phyloP scores from a whole-genome alignment of 805 yeast species.

The Metschnikowia reukaufii region DNA sequence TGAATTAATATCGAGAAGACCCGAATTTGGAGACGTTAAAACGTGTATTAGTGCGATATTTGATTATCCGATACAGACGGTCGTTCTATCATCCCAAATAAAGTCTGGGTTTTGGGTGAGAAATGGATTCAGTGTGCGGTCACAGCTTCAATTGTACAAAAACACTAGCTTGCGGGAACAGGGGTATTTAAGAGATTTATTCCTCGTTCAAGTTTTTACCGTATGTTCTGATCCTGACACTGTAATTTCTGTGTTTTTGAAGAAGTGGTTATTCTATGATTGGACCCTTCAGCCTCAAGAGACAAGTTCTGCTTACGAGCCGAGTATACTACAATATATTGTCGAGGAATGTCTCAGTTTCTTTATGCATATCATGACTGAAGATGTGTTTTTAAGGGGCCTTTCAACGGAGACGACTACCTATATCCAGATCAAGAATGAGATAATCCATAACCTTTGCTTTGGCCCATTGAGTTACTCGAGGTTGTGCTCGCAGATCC shows the following conservation, averaged over 20 bases:
- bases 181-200: constrained; percentile 79
- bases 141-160: constrained; percentile 77
- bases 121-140: constrained; percentile 79
- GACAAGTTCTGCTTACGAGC: constrained; percentile 35
- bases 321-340: constrained; percentile 55
- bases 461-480: constrained; percentile 73
- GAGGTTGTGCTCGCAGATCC: constrained; percentile 63
- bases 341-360: constrained; percentile 77
- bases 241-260: constrained; percentile 56
- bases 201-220: constrained; percentile 64
- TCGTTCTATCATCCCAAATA: constrained; percentile 79
- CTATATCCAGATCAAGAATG: constrained; percentile 55
- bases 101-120: constrained; percentile 93
- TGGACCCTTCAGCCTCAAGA: constrained; percentile 27
- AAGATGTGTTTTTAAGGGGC: constrained; percentile 58
- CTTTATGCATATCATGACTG: constrained; percentile 66
- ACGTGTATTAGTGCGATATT: constrained; percentile 36
- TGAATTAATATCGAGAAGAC: neutral
- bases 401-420: constrained; percentile 47
- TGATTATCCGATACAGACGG: constrained; percentile 75
- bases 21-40: neutral
- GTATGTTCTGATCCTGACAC: constrained; percentile 51
- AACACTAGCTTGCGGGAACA: constrained; percentile 77
- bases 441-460: constrained; percentile 81
- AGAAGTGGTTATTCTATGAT: constrained; percentile 63